Base-by-base conservation (phyloP, 2,329 filamentous ascomycete species). In the Hymenoscyphus linearis region DNA sequence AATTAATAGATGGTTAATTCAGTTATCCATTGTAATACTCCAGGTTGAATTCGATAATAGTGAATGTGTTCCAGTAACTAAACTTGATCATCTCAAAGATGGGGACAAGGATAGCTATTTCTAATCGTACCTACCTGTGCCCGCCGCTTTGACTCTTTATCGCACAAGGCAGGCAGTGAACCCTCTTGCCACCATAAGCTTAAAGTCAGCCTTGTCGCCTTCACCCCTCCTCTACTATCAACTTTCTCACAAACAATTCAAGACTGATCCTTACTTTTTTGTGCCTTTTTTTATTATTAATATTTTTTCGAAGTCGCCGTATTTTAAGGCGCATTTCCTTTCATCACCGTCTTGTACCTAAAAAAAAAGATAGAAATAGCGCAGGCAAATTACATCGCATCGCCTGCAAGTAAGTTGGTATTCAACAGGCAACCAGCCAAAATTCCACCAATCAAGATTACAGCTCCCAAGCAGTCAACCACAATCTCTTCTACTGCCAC, bases 291-390 rank as follows among this genome's bases (percentile, higher is more conserved):
- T 67, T 54, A 50, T 60, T 18, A 31, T 31, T 9, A 9, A n/a
- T n/a, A n/a, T n/a, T n/a, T n/a, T n/a, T 71, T 52, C 58, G 68
- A 71, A 72, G 69, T 61, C 69, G 69, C 69, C 69, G 60, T 71
- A 72, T 72, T 69, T 65, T 25, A 40, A 66, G 67, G 67, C 68
- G 69, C 69, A 71, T 31, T 40, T 60, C 16, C 13, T 22, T 22
- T 47, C 40, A 47, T 22, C 6, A 22, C 5, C 16, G 5, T 44
- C 18, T 22, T 9, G 7, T 47, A 47, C 9, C 18, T 47, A n/a
- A 13, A 13, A 12, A n/a, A n/a, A n/a, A n/a, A n/a, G n/a, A n/a
- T n/a, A n/a, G n/a, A n/a, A n/a, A n/a, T n/a, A n/a, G n/a, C n/a
- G n/a, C n/a, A n/a, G n/a, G 40, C 40, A 18, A 47, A 18, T 9